These are phyloP conservation scores for Madurella fahalii DNA, from an alignment of 2,329 filamentous ascomycete genomes.

Conservation along the genomic window DNA sequence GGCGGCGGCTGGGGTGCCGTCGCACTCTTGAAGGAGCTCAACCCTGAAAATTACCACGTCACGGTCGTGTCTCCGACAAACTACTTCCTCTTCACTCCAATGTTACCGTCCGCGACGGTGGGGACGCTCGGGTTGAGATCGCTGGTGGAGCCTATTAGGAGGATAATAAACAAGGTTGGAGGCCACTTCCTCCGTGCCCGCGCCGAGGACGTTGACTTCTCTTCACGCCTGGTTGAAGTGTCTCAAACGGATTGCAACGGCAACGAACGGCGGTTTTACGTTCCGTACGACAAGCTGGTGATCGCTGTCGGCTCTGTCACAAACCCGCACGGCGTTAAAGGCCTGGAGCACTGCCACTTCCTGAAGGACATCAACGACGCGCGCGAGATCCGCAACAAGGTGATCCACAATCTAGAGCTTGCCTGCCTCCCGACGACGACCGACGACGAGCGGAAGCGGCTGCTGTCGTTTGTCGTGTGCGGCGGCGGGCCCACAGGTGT, in stretches of 20 bases:
- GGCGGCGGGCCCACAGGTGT: constrained; percentile 95
- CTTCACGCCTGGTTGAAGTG: constrained; percentile 83
- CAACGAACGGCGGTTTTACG: constrained; percentile 76
- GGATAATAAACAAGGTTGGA: constrained; percentile 70
- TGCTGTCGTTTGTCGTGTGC: constrained; percentile 93
- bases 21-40: constrained; percentile 82
- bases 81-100: constrained; percentile 97
- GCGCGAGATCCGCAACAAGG: constrained; percentile 78
- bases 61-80: constrained; percentile 93
- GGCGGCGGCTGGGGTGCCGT: constrained; percentile 96
- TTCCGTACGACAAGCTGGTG: constrained; percentile 96
- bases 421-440: constrained; percentile 89
- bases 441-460: constrained; percentile 78
- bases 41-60: constrained; percentile 90
- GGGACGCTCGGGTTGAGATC: constrained; percentile 89
- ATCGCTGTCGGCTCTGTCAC: constrained; percentile 88
- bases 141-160: constrained; percentile 85
- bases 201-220: constrained; percentile 88
- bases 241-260: constrained; percentile 68
- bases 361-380: constrained; percentile 95
- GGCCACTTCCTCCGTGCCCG: constrained; percentile 88
- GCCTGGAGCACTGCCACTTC: constrained; percentile 89
- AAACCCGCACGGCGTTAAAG: constrained; percentile 93
- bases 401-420: constrained; percentile 84
- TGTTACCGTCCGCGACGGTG: constrained; percentile 95